Evolutionary conservation across 768 basidiomycete species (phyloP), one percentile per base, ranked within the genome.

Genomic region (Asterophora parasitica): DNA sequence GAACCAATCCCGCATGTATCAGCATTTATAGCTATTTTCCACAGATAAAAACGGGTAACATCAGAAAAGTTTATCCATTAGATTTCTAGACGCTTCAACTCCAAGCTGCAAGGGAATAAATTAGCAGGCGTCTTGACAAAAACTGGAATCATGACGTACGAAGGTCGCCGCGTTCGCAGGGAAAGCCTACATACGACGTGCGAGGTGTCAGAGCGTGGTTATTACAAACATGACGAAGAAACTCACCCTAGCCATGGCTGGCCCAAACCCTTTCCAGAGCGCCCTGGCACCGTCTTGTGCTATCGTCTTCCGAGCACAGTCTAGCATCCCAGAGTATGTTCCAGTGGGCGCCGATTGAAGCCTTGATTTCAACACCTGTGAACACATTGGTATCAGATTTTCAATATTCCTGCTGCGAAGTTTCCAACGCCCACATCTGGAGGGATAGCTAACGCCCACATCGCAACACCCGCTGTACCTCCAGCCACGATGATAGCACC

Each of bases 391-490:
- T 13, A 38, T 50, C 19, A 8, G 28, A 30, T 8, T 17, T 4
- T 52, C 17, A 43, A 33, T 38, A 44, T 3, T 34, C 26, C 12
- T 8, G 23, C 10, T 27, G 39, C 15, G 52, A 16, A 11, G 39
- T 7, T 31, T 36, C 26, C 40, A 28, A 31, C 3, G 73, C 88
- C 54, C 60, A 92, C 94, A 65, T 99, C 95, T 38, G 95, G 94
- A 40, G 96, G 96, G 56, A 99, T 96, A 19, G 91, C 95, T 57
- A 98, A 75, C 13, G 88, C 75, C 96, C 96, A 99, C 96, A 99
- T 98, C 31, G 93, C 93, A 4, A 98, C 80, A 57, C 96, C 96
- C 1, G 96, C 96, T 33, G 81, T 83, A 44, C 94, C 96, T 55
- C 96, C 96, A 43, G 95, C 92, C 46, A 93, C 50, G 55, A 98